A percentile compares a stretch with the other conserved stretches of the same genome.
Conservation (phyloP, 2,329 filamentous ascomycete genomes). For the Alternaria sp. region DNA sequence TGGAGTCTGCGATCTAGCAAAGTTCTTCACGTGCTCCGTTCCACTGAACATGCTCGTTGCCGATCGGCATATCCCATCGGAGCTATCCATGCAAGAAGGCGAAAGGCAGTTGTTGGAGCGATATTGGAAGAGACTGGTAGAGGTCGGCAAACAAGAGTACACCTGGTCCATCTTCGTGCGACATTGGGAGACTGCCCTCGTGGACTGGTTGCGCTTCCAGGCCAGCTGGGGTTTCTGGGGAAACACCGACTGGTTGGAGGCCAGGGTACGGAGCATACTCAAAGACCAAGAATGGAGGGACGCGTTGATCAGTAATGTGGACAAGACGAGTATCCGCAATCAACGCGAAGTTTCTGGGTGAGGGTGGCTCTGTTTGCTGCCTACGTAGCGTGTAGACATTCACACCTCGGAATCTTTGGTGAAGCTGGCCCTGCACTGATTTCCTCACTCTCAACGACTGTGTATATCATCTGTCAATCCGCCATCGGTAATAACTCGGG, state of each 20-base stretch:
- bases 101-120: conserved; percentile 62
- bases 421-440: not conserved
- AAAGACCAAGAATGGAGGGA: conserved; percentile 34
- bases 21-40: conserved; percentile 73
- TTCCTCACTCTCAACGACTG: not conserved
- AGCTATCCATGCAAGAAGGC: conserved; percentile 60
- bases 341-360: not conserved
- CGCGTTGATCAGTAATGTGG: conserved; percentile 22
- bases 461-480: not conserved
- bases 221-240: conserved; percentile 52
- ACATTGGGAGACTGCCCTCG: conserved; percentile 73
- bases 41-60: conserved; percentile 62
- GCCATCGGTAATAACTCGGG: not conserved
- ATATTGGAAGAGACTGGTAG: conserved; percentile 58
- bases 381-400: not conserved
- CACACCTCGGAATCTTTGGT: not conserved
- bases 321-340: conserved; percentile 4
- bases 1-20: conserved; percentile 72
- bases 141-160: conserved; percentile 54
- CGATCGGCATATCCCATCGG: conserved; percentile 43
- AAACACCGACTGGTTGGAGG: conserved; percentile 48
- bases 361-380: not conserved
- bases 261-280: conserved; percentile 41
- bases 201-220: conserved; percentile 68
- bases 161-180: conserved; percentile 63